Conservation (phyloP, 2,329 filamentous ascomycete genomes). For the Neofusicoccum laricinum region DNA sequence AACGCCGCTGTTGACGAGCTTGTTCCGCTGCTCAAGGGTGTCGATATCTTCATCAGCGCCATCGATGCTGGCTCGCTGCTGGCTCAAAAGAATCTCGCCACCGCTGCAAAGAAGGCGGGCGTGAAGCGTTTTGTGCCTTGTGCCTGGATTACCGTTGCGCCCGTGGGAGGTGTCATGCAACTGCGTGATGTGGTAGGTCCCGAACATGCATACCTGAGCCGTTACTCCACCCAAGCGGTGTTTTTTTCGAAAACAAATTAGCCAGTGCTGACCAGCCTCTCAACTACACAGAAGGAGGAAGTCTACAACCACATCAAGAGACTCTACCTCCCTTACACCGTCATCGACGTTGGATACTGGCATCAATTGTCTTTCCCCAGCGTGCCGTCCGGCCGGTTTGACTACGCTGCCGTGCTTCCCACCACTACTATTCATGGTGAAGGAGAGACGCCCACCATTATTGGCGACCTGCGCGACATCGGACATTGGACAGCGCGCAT, state of each 20-base stretch:
- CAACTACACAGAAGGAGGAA: not conserved
- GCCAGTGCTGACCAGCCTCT: not conserved
- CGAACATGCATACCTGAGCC: no score
- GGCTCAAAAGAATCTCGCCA: not conserved
- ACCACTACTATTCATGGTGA: not conserved
- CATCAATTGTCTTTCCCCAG: constrained; percentile 48
- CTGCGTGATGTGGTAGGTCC: constrained; percentile 39
- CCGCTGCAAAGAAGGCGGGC: constrained; percentile 28
- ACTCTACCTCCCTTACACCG: constrained; percentile 54
- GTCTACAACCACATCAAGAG: constrained; percentile 37
- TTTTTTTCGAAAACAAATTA: not conserved
- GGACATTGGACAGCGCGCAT: constrained; percentile 52
- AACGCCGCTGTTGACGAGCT: not conserved
- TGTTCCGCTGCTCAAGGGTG: not conserved
- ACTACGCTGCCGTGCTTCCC: constrained; percentile 21
- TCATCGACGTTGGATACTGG: constrained; percentile 61
- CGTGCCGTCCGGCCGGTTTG: constrained; percentile 46
- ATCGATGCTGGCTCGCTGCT: not conserved
- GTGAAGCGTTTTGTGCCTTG: constrained; percentile 33
- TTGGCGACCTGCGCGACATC: constrained; percentile 54
- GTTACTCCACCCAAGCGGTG: no score
- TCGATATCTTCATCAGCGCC: not conserved
- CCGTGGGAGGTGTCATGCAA: constrained; percentile 45
- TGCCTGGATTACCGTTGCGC: constrained; percentile 34
- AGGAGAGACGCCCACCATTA: constrained; percentile 42